A percentile compares a stretch with the other conserved stretches of the same genome.
phyloP scores from a whole-genome alignment of 73 alveolate species.

The Paramecium sexaurelia region DNA sequence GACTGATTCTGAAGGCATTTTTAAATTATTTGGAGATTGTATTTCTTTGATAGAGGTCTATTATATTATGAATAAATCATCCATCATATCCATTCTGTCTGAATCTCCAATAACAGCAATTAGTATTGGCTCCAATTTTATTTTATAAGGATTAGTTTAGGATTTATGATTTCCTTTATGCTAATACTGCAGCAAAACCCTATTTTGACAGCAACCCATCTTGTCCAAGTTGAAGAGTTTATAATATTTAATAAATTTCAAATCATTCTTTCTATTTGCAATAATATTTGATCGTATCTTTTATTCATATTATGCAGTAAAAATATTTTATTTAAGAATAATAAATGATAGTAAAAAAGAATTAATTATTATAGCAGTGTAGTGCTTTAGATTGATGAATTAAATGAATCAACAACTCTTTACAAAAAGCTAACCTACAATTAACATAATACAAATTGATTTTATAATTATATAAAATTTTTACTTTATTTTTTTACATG shows the following conservation, averaged over 20 bases:
- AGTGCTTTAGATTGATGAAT: background rate
- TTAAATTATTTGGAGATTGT: background rate
- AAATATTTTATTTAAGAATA: background rate
- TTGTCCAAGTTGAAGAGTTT: background rate
- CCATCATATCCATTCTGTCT: constrained; percentile 27
- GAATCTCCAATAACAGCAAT: background rate
- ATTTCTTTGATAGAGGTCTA: background rate
- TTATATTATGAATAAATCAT: background rate
- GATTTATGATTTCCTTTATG: background rate
- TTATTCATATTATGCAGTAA: background rate
- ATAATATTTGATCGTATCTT: background rate
- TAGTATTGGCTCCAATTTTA: background rate
- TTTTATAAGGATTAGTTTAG: background rate
- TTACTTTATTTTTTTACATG: background rate
- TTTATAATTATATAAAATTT: background rate
- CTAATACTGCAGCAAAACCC: background rate
- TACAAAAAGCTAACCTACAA: background rate
- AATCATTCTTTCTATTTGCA: background rate
- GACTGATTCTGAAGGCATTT: constrained; percentile 1
- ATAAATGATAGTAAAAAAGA: background rate
- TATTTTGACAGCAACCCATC: background rate
- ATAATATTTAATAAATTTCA: background rate
- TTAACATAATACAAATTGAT: background rate
- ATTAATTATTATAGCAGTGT: background rate
- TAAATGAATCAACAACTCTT: background rate